A percentile compares a stretch with the other conserved stretches of the same genome.
These are phyloP conservation scores for Tritrichomonas foetus DNA, from an alignment of 208 protist species.

Conservation along the genomic window DNA sequence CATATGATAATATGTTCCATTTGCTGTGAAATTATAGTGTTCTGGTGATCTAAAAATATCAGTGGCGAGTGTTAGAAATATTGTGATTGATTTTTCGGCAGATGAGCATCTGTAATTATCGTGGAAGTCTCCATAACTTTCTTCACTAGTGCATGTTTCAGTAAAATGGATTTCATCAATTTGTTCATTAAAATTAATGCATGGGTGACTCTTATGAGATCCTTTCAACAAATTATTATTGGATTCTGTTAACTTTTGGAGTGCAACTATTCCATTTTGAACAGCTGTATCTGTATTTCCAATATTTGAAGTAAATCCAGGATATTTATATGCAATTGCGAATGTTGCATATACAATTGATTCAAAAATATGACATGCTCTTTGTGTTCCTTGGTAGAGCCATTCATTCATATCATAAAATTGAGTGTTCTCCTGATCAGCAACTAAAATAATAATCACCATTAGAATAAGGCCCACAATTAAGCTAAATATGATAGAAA, in stretches of 20 bases:
- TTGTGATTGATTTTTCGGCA: no score
- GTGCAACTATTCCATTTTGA: background rate
- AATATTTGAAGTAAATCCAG: background rate
- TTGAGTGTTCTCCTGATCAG: background rate
- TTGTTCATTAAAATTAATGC: background rate
- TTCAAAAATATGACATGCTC: background rate
- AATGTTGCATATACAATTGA: background rate
- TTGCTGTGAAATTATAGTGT: background rate
- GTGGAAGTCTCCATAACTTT: no score
- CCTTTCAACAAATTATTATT: constrained; percentile 11
- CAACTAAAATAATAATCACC: background rate
- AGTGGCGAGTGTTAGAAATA: no score
- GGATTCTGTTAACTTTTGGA: background rate
- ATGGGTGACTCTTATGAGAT: no score
- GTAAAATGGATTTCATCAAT: background rate
- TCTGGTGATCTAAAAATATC: background rate
- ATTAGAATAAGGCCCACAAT: background rate
- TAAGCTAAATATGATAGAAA: background rate
- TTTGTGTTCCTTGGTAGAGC: background rate
- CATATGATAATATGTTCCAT: background rate
- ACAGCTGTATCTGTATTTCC: background rate
- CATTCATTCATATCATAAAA: background rate
- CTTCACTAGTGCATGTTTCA: background rate
- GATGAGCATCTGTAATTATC: no score
- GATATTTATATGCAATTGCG: background rate